Evolutionary conservation across 768 basidiomycete genomes (phyloP), one percentile per base, ranked within the genome.

Genomic region (Boletus vermiculosoides): DNA sequence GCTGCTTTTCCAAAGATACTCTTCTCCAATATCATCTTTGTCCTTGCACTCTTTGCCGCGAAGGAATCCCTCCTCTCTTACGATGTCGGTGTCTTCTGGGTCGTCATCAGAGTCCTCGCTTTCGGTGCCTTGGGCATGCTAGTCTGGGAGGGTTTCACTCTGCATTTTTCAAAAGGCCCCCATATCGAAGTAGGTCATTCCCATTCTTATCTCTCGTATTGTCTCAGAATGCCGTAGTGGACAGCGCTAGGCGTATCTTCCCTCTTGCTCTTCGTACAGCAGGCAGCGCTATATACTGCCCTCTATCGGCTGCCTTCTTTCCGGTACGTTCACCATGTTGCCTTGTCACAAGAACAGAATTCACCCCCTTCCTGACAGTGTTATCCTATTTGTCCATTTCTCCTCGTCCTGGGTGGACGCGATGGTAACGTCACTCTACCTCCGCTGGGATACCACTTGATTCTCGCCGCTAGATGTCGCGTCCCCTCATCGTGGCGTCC

Each of bases 11-110:
- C 84, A 11, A 80, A 77, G 62, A 77, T 89, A 49, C 63, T 86
- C 54, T 64, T 86, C 40, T 83, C 84, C 0, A 86, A 90, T 73
- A 71, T 82, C 22, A 72, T 89, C 47, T 83, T 87, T 56, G 86
- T 86, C 34, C 70, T 85, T 20, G 78, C 85, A 5, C 71, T 87
- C 36, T 80, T 84, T 70, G 79, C 83, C 7, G 78, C 82, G 49
- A 89, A 88, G 73, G 86, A 85, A 63, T 82, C 83, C 75, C 71
- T 91, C 8, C 72, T 92, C 46, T 76, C 82, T 18, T 79, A 80
- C 39, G 85, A 89, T 68, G 81, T 86, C 22, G 85, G 86, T 8
- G 80, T 87, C 10, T 86, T 90, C 65, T 92, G 89, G 90, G 77
- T 90, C 15, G 76, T 87, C 34, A 85, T 91, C 75, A 76, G 88